Conservation (phyloP, 1,284 basidiomycete species). For the Takashimella tepidaria region DNA sequence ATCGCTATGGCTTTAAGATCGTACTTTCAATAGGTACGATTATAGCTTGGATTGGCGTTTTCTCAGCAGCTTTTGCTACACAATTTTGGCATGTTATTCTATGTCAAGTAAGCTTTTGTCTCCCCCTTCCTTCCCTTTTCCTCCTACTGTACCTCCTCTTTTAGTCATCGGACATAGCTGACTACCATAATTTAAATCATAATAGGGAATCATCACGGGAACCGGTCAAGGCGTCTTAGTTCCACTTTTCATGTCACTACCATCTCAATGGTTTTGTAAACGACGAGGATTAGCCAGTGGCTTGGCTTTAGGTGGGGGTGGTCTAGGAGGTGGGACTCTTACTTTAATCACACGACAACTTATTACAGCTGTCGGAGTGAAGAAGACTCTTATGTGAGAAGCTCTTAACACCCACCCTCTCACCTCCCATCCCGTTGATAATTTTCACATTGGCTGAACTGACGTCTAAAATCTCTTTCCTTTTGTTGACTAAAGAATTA, state of each 20-base stretch:
- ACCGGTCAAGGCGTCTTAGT: constrained; percentile 29
- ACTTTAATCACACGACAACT: constrained; percentile 23
- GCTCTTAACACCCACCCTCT: neutral
- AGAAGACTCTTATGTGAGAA: constrained; percentile 30
- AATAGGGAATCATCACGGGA: constrained; percentile 28
- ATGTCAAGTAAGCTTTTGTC: constrained; percentile 11
- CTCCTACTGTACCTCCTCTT: too few species aligned
- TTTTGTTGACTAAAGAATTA: constrained; percentile 27
- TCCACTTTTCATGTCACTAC: constrained; percentile 38
- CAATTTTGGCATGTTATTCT: constrained; percentile 10
- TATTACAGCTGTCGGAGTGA: constrained; percentile 24
- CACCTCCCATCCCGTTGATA: too few species aligned
- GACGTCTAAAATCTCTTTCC: neutral
- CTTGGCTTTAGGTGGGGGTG: constrained; percentile 36
- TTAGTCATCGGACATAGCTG: too few species aligned
- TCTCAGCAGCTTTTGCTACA: constrained; percentile 7
- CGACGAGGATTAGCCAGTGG: constrained; percentile 33
- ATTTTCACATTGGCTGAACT: neutral
- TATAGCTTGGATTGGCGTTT: constrained; percentile 25
- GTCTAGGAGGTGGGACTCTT: constrained; percentile 27
- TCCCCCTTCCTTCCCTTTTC: too few species aligned
- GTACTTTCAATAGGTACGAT: constrained; percentile 16
- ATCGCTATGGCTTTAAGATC: constrained; percentile 28
- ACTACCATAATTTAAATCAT: too few species aligned
- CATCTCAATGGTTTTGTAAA: constrained; percentile 40